A percentile compares a stretch with the other conserved stretches of the same genome.
These are phyloP conservation scores for Neopestalotiopsis sp. DNA, from an alignment of 2,329 filamentous ascomycete species.

Conservation along the genomic window DNA sequence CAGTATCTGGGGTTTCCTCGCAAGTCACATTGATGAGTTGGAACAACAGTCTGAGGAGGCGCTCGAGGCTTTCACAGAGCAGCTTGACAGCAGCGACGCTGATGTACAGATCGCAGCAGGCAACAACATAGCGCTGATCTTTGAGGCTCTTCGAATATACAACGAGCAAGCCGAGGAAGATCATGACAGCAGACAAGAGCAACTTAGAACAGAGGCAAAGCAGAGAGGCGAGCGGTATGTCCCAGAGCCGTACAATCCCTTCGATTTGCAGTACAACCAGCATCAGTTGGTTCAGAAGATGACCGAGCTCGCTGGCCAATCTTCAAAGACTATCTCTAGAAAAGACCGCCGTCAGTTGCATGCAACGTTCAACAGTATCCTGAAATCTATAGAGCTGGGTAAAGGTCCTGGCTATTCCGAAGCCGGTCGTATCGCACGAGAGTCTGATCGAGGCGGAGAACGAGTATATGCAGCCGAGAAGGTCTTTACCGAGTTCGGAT, in stretches of 20 bases:
- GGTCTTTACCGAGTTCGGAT: slow-evolving; percentile 55
- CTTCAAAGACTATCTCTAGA: slow-evolving; percentile 56
- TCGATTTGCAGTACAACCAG: slow-evolving; percentile 55
- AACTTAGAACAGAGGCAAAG: slow-evolving; percentile 15
- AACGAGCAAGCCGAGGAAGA: slow-evolving; percentile 55
- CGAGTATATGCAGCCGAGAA: slow-evolving; percentile 45
- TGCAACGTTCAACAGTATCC: slow-evolving; percentile 54
- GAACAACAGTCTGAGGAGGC: slow-evolving; percentile 73
- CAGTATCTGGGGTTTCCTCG: slow-evolving; percentile 80
- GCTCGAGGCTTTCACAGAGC: slow-evolving; percentile 82
- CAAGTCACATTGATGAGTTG: slow-evolving; percentile 77
- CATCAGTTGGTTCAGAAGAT: slow-evolving; percentile 54
- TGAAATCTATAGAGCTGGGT: slow-evolving; percentile 59
- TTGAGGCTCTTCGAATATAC: slow-evolving; percentile 68
- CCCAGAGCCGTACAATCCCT: slow-evolving; percentile 21
- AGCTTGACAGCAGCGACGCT: slow-evolving; percentile 77
- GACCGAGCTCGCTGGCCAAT: slow-evolving; percentile 51
- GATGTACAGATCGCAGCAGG: slow-evolving; percentile 79
- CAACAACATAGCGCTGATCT: slow-evolving; percentile 81
- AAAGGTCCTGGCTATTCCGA: slow-evolving; percentile 62
- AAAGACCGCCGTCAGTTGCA: slow-evolving; percentile 54
- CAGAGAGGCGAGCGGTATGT: slow-evolving; percentile 14
- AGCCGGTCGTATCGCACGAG: slow-evolving; percentile 45
- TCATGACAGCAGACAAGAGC: slow-evolving; percentile 37
- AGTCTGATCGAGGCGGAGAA: slow-evolving; percentile 48